Evolutionary conservation across 805 yeast genomes (phyloP).

Genomic region (Yamadazyma paraphyllophila): DNA sequence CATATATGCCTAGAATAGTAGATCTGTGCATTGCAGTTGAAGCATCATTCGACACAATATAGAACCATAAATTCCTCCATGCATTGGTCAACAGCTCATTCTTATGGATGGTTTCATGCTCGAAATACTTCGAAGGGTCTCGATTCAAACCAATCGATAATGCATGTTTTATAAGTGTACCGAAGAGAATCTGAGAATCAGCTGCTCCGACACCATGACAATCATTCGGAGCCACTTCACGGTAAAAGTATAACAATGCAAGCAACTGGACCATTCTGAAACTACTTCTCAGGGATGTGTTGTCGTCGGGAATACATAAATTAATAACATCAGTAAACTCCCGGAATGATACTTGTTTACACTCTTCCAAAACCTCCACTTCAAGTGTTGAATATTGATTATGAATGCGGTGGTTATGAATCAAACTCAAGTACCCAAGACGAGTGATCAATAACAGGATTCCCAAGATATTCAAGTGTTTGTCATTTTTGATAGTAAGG

Average conservation of each 20-base stretch:
- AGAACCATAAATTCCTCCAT: conserved; percentile 41
- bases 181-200: conserved; percentile 38
- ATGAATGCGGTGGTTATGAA: conserved; percentile 31
- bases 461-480: conserved; percentile 31
- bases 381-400: conserved; percentile 29
- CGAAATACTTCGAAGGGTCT: conserved; percentile 33
- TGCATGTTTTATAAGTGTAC: conserved; percentile 37
- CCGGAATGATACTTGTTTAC: conserved; percentile 27
- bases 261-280: conserved; percentile 36
- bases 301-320: conserved; percentile 34
- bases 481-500: conserved; percentile 26
- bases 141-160: conserved; percentile 40
- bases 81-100: conserved; percentile 22
- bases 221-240: conserved; percentile 41
- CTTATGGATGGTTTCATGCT: conserved; percentile 30
- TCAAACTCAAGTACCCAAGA: conserved; percentile 38
- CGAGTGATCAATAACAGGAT: conserved; percentile 28
- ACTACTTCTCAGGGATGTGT: conserved; percentile 28
- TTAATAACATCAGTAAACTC: conserved; percentile 29
- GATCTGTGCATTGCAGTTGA: conserved; percentile 32
- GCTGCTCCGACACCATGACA: conserved; percentile 41
- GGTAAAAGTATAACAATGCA: conserved; percentile 31
- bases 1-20: conserved; percentile 25
- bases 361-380: conserved; percentile 26
- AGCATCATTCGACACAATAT: conserved; percentile 31